Evolutionary conservation across 192 early-diverging fungal genomes (phyloP).

Genomic region (Gryganskiella cystojenkinii): DNA sequence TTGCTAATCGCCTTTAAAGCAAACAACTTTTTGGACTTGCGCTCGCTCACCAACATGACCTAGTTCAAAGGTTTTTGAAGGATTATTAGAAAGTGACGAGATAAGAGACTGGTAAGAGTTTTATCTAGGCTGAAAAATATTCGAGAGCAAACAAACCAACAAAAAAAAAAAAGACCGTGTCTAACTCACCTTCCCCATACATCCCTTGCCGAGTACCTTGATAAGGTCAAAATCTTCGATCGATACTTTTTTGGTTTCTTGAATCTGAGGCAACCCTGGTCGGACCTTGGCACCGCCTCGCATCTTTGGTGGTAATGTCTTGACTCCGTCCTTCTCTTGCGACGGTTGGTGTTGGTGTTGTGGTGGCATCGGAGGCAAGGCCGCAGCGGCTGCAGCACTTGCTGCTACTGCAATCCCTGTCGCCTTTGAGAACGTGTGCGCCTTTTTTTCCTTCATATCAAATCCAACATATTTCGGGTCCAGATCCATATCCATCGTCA

Average conservation of each 20-base stretch:
- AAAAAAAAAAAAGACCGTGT: neutral
- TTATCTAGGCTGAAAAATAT: too few species aligned
- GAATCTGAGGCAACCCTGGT: conserved; percentile 16
- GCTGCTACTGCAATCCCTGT: neutral
- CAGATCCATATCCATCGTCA: too few species aligned
- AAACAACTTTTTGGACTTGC: conserved; percentile 55
- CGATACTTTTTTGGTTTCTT: conserved; percentile 37
- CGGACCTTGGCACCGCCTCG: conserved; percentile 23
- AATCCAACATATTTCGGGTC: neutral
- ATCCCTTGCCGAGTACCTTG: conserved; percentile 68
- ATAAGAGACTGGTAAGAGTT: too few species aligned
- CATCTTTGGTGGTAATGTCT: conserved; percentile 9
- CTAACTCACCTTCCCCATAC: conserved; percentile 66
- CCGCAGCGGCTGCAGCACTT: too few species aligned
- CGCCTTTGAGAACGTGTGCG: neutral
- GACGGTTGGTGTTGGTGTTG: neutral
- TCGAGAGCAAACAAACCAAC: conserved; percentile 2
- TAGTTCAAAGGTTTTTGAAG: conserved; percentile 17
- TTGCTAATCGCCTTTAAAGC: conserved; percentile 68
- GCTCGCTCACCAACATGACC: conserved; percentile 62
- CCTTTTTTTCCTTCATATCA: conserved; percentile 3
- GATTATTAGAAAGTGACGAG: conserved; percentile 4
- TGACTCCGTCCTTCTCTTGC: neutral
- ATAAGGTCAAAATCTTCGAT: conserved; percentile 64
- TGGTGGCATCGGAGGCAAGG: too few species aligned